phyloP scores from a whole-genome alignment of 202 grass and related monocot species.

The Setaria viridis region DNA sequence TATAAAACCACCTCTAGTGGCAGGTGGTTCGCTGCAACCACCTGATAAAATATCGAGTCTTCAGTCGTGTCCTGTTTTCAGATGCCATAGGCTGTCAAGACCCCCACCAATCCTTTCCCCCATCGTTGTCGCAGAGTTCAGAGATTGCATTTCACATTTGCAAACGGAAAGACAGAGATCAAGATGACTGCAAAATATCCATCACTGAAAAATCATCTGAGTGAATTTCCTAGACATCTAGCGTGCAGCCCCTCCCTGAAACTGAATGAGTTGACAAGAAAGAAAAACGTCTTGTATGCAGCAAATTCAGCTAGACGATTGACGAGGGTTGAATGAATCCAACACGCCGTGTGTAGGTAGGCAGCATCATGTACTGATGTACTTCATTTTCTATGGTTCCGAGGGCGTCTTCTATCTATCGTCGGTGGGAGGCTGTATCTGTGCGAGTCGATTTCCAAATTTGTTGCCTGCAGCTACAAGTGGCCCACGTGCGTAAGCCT shows the following conservation, averaged over 20 bases:
- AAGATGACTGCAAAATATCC: not conserved
- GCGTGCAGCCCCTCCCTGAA: no score
- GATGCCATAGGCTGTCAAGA: not conserved
- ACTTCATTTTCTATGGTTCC: not conserved
- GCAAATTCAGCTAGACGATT: not conserved
- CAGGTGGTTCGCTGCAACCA: not conserved
- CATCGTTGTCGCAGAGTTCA: not conserved
- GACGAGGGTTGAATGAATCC: not conserved
- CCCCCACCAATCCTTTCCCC: not conserved
- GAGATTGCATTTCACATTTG: not conserved
- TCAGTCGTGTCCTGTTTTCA: not conserved
- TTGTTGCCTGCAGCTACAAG: not conserved
- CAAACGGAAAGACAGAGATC: not conserved
- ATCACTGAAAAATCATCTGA: not conserved
- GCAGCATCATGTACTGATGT: not conserved
- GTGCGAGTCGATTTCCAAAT: not conserved
- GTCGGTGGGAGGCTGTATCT: conserved; percentile 20
- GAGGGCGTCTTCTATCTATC: not conserved
- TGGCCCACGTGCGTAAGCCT: not conserved
- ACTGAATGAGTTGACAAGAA: not conserved
- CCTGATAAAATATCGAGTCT: conserved; percentile 10
- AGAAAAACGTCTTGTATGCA: not conserved
- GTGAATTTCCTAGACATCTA: no score
- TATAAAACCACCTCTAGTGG: not conserved
- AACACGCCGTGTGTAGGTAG: conserved; percentile 1